Conservation (phyloP, 306 rosid genomes). For the Begonia loranthoides region DNA sequence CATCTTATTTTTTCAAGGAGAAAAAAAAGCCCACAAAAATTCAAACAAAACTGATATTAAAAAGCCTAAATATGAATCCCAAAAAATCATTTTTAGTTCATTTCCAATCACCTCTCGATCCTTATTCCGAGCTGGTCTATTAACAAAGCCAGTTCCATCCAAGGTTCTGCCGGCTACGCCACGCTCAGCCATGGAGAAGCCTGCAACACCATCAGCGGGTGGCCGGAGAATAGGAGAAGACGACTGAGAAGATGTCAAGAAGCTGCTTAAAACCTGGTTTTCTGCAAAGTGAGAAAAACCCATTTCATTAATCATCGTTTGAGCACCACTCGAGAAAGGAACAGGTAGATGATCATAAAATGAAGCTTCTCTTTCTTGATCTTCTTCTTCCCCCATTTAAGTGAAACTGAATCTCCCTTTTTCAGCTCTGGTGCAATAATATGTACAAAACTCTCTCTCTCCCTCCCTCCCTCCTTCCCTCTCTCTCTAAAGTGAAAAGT, state of each 20-base stretch:
- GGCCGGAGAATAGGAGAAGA: constrained; percentile 19
- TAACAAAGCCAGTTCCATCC: constrained; percentile 28
- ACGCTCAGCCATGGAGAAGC: not conserved
- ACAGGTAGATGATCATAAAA: constrained; percentile 42
- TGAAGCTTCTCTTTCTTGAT: constrained; percentile 24
- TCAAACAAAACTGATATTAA: not conserved
- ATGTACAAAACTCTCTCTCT: not conserved
- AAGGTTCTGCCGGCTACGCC: constrained; percentile 21
- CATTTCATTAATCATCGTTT: constrained; percentile 39
- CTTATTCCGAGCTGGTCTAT: constrained; percentile 53
- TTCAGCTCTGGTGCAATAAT: not conserved
- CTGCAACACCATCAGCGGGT: constrained; percentile 3
- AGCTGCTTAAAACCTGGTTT: constrained; percentile 58
- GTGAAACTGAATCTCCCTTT: not conserved
- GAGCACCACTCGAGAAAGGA: constrained; percentile 46
- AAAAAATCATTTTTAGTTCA: not conserved
- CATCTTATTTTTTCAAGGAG: not conserved
- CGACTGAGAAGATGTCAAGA: constrained; percentile 54
- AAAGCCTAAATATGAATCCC: not conserved
- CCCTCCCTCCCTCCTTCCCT: no score
- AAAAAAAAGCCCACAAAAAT: not conserved
- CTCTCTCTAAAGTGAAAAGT: no score
- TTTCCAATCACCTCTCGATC: constrained; percentile 25
- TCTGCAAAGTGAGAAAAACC: constrained; percentile 72
- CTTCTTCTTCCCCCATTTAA: constrained; percentile 33